These are phyloP conservation scores for Dictyostelium brefeldianum DNA, from an alignment of 78 protist genomes.

Conservation along the genomic window DNA sequence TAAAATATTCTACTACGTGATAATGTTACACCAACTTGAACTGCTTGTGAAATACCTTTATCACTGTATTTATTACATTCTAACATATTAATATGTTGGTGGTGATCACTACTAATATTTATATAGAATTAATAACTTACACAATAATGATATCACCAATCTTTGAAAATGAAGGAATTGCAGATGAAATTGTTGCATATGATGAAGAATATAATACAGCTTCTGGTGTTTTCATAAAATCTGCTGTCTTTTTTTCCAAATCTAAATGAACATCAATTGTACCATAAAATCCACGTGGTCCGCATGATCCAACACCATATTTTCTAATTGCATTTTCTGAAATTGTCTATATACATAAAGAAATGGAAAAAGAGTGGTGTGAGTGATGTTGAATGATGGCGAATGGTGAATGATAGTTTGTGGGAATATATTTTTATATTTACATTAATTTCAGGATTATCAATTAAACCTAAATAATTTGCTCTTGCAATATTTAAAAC, in stretches of 20 bases:
- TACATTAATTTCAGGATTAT: constrained; percentile 51
- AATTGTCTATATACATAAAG: background rate
- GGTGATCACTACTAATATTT: background rate
- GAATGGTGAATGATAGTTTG: background rate
- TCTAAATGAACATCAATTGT: constrained; percentile 93
- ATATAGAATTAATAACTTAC: constrained; percentile 4
- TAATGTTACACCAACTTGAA: constrained; percentile 87
- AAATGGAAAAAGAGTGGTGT: background rate
- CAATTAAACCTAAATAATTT: constrained; percentile 80
- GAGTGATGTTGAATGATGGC: background rate
- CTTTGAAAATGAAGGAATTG: constrained; percentile 94
- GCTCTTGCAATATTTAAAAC: constrained; percentile 60
- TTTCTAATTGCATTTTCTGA: constrained; percentile 73
- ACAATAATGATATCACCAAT: constrained; percentile 93
- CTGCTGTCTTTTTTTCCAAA: constrained; percentile 90
- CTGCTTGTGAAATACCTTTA: constrained; percentile 72
- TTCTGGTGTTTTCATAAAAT: constrained; percentile 79
- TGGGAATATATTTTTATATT: background rate
- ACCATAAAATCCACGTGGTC: constrained; percentile 99
- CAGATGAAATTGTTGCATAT: constrained; percentile 92
- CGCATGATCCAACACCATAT: constrained; percentile 98
- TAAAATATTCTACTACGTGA: constrained; percentile 82
- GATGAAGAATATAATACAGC: constrained; percentile 95
- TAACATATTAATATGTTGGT: background rate
- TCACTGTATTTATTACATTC: constrained; percentile 81